Conservation (phyloP, 2,329 filamentous ascomycete genomes). For the Colletotrichum orchidophilum region DNA sequence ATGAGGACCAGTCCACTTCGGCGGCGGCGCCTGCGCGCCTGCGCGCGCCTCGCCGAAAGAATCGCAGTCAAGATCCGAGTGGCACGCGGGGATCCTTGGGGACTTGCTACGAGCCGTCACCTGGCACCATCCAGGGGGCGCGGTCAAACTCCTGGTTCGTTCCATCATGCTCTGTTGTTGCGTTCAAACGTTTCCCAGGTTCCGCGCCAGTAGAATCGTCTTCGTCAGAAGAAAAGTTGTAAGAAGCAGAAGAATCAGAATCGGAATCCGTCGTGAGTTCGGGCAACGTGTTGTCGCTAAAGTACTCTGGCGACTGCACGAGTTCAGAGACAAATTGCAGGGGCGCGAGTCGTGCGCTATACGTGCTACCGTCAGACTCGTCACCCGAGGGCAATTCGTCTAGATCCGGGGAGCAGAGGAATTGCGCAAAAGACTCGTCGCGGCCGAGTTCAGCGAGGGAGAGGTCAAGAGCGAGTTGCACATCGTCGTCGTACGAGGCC, state of each 20-base stretch:
- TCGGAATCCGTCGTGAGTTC: conserved; percentile 44
- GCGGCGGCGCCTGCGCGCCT: no score
- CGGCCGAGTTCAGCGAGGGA: conserved; percentile 54
- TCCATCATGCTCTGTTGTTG: conserved; percentile 41
- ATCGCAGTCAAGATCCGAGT: conserved; percentile 40
- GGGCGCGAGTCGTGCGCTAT: conserved; percentile 38
- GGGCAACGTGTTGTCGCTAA: conserved; percentile 47
- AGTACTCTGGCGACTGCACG: conserved; percentile 42
- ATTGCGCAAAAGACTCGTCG: conserved; percentile 50
- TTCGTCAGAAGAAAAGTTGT: conserved; percentile 38
- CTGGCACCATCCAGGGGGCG: conserved; percentile 55
- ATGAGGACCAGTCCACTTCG: conserved; percentile 49
- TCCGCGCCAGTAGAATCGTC: conserved; percentile 41
- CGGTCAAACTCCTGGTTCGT: conserved; percentile 38
- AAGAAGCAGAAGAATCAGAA: neutral
- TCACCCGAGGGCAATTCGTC: conserved; percentile 36
- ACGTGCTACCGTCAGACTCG: conserved; percentile 27
- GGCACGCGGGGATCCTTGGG: conserved; percentile 44
- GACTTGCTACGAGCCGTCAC: conserved; percentile 58
- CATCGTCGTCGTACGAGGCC: conserved; percentile 38
- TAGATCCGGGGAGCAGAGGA: conserved; percentile 40
- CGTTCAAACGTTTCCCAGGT: neutral
- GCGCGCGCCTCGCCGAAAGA: conserved; percentile 41
- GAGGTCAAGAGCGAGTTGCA: conserved; percentile 48
- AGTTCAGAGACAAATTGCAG: conserved; percentile 53